phyloP scores from a whole-genome alignment of 768 basidiomycete species.

The Auricularia cornea region DNA sequence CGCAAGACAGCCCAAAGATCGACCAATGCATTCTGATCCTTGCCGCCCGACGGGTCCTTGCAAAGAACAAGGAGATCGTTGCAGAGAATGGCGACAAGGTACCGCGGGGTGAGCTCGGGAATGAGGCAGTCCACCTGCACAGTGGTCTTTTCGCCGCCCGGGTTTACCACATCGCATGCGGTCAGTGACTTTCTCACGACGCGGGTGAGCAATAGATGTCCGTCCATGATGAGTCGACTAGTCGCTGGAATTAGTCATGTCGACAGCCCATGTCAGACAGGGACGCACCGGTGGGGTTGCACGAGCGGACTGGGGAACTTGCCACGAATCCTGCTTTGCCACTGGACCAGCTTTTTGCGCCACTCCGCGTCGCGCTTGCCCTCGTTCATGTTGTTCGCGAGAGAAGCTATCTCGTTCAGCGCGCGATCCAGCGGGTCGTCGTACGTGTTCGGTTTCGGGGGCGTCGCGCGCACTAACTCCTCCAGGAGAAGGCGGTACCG shows the following conservation, averaged over 20 bases:
- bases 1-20: slow-evolving; percentile 96
- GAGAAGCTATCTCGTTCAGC: slow-evolving; percentile 72
- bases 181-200: slow-evolving; percentile 80
- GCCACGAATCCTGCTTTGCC: slow-evolving; percentile 83
- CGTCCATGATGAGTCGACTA: slow-evolving; percentile 91
- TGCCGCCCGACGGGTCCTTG: slow-evolving; percentile 74
- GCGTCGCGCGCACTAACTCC: slow-evolving; percentile 76
- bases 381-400: slow-evolving; percentile 97
- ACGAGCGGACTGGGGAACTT: slow-evolving; percentile 96
- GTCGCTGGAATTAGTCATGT: background rate
- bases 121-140: slow-evolving; percentile 88
- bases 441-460: slow-evolving; percentile 64
- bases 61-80: slow-evolving; percentile 91
- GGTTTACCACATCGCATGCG: slow-evolving; percentile 70
- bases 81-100: slow-evolving; percentile 76
- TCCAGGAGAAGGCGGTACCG: slow-evolving; percentile 92
- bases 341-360: slow-evolving; percentile 79
- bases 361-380: slow-evolving; percentile 95
- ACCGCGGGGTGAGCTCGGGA: slow-evolving; percentile 74
- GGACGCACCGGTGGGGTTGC: slow-evolving; percentile 82
- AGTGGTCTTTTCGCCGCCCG: slow-evolving; percentile 67
- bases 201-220: slow-evolving; percentile 73
- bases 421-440: slow-evolving; percentile 84
- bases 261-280: background rate
- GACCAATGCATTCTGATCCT: slow-evolving; percentile 63